phyloP scores from a whole-genome alignment of 495 filamentous ascomycete genomes.

The Penicillium pancosmium region DNA sequence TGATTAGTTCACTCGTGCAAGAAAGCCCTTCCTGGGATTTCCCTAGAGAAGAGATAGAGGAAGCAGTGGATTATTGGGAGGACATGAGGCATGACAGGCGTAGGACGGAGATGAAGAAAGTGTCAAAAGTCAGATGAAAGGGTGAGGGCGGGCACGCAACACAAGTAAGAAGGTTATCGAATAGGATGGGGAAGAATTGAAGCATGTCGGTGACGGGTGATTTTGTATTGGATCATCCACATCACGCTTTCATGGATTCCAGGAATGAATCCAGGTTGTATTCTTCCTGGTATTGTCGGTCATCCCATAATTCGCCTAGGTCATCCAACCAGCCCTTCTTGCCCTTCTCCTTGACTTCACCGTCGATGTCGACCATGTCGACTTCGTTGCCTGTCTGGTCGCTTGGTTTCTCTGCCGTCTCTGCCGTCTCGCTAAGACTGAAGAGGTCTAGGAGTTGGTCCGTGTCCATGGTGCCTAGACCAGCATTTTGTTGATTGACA shows the following conservation, averaged over 20 bases:
- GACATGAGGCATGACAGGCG: slow-evolving; percentile 20
- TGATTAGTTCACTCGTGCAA: slow-evolving; percentile 16
- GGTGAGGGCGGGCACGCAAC: no score
- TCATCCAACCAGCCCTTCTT: slow-evolving; percentile 96
- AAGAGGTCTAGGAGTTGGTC: slow-evolving; percentile 97
- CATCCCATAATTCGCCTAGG: slow-evolving; percentile 94
- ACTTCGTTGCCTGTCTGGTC: slow-evolving; percentile 66
- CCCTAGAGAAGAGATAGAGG: slow-evolving; percentile 2
- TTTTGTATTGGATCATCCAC: background rate
- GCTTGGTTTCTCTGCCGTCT: slow-evolving; percentile 64
- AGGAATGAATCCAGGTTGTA: slow-evolving; percentile 93
- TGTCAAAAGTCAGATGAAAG: no score
- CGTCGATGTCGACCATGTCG: slow-evolving; percentile 92
- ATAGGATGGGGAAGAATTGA: background rate
- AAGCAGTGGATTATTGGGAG: slow-evolving; percentile 6
- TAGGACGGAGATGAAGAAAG: slow-evolving; percentile 4
- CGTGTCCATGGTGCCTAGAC: slow-evolving; percentile 93
- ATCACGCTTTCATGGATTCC: slow-evolving; percentile 75
- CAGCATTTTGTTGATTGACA: slow-evolving; percentile 98
- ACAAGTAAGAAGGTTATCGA: no score
- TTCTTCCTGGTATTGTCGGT: slow-evolving; percentile 93
- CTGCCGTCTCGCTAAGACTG: slow-evolving; percentile 81
- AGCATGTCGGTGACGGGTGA: background rate
- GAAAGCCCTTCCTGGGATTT: background rate
- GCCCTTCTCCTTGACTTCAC: slow-evolving; percentile 90